Base-by-base conservation (phyloP, 2,329 filamentous ascomycete genomes). In the Trichoderma aggressivum region DNA sequence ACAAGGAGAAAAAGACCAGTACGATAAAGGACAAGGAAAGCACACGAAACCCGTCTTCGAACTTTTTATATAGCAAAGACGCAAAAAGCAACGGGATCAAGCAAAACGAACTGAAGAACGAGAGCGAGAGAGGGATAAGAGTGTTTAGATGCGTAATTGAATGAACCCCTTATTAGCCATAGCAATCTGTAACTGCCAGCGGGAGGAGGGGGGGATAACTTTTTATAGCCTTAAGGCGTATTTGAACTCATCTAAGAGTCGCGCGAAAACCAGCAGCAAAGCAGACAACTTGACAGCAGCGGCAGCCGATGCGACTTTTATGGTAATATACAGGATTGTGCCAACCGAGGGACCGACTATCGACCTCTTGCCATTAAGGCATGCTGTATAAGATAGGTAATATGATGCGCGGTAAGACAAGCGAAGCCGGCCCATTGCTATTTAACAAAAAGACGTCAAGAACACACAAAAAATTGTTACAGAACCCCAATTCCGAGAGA, bases 291-390 rank as follows among this genome's bases (percentile, higher is more conserved):
- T 72, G 74, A 77, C 76, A 78, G 77, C 75, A 77, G 77, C 84
- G 83, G 82, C 83, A 81, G 82, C 76, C 81, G 81, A 77, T 77
- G 82, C 81, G 80, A 82, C 82, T 83, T 66, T 80, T 77, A 84
- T 81, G 79, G 82, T 87, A 87, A 86, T 87, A 84, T 87, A 87
- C 86, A 87, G 82, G 81, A 83, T 81, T 82, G 81, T 80, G 78
- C 75, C 77, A 78, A 78, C 75, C 74, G 78, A 77, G 75, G 75
- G 76, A 76, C 75, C 81, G 78, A 77, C 80, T 81, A 82, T 60
- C 65, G 65, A 81, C 81, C 75, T 76, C 74, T 74, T 76, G 76
- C 77, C 77, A 76, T 74, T 77, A 73, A 74, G 75, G 76, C 75
- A 77, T 78, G 75, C 72, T 78, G 77, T 77, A 72, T 69, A 61